Evolutionary conservation across 306 rosid genomes (phyloP), one percentile per base, ranked within the genome.

Genomic region (Myrica gale): DNA sequence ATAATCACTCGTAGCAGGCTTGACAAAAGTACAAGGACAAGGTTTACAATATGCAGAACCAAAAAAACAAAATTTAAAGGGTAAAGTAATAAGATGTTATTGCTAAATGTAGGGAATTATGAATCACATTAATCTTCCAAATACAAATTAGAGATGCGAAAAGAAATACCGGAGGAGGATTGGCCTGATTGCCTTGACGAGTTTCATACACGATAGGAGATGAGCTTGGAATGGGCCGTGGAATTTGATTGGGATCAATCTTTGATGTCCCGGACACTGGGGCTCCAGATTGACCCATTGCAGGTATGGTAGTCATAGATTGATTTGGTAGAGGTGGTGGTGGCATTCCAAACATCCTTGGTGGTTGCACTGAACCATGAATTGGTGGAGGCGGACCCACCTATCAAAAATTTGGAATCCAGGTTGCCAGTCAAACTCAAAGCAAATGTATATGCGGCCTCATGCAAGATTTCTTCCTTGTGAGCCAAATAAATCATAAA

Each of bases 181-280:
- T 92, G 37, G 97, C 99, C 78, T 95, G 97, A 77, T 88, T 90
- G 76, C 89, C 93, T 79, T 88, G 97, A 85, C 92, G 97, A 87
- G 99, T 95, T 77, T 89, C 97, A 76, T 90, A 94, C 78, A 90
- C 52, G 72, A 86, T 81, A 81, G 91, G 88, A 7, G 99, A 83
- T 21, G 96, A 89, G 76, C 92, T 88, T 75, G 99, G 92, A 50
- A 90, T 68, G 23, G 97, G 99, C 84, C 96, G 79, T 69, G 99
- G 99, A 87, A 95, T 92, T 86, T 95, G 99, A 88, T 89, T 95
- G 58, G 99, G 99, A 80, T 90, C 99, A 63, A 95, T 95, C 84
- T 89, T 95, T 43, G 99, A 89, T 74, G 93, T 87, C 71, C 97
- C 96, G 55, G 89, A 87, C 82, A 88, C 76, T 21, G 98, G 95